Evolutionary conservation across 345 rosid species (phyloP), one percentile per base, ranked within the genome.

Genomic region (Brassica cretica): DNA sequence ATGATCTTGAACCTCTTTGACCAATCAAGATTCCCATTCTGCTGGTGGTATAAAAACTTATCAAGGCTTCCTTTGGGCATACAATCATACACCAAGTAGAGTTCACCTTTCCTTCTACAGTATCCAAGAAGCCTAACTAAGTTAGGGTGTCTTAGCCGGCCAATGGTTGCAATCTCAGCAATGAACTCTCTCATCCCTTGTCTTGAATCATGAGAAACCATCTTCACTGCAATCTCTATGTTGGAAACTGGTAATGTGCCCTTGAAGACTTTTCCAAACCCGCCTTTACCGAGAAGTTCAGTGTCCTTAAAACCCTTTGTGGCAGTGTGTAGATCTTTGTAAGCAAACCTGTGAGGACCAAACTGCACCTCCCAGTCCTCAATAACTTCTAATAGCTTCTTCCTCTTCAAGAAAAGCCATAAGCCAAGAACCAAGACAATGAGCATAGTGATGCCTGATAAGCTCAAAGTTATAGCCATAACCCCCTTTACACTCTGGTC

Each of bases 261-360:
- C 2, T 66, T 74, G 44, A n/a, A 74, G 14, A 66, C 72, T 74
- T 74, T 66, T 11, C 78, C 94, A 7, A 91, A 93, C 21, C 96
- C 98, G 2, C 94, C 98, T 9, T 3, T 72, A 87, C 78, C 66
- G 0, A 66, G 78, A 66, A 75, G 14, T 44, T 75, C 66, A 0
- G 58, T 6, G 4, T 75, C 21, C 2, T 56, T 75, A 6, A 75
- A 75, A 27, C 72, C 78, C 21, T 58, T 75, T 75, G 78, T 75
- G 3, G 66, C 78, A 24, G 2, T 39, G 32, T 75, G 66, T 3
- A 91, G 89, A 63, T 93, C 93, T 15, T 79, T 75, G 79, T 82
- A 91, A 55, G 63, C 75, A 73, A 93, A 93, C 76, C 98, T 84
- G 73, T 89, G 92, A 14, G 96, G 94, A 81, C 92, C 88, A 76